Percentiles rank a stretch among this genome's conserved stretches.
Conservation (phyloP, 73 alveolate genomes). For the Urostyla sp. region DNA sequence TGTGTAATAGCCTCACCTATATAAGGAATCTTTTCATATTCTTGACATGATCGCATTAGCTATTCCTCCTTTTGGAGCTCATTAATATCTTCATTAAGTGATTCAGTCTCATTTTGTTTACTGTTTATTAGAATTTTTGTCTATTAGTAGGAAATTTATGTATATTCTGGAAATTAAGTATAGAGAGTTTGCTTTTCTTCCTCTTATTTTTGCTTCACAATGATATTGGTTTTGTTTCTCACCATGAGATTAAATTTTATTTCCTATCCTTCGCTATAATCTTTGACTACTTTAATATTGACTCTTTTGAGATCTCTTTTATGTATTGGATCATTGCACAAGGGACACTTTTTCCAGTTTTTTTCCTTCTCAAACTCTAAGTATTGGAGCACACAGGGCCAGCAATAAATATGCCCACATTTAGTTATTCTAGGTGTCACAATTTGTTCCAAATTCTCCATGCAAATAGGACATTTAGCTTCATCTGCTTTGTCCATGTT, state of each 20-base stretch:
- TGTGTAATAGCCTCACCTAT: constrained; percentile 54
- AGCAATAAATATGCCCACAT: constrained; percentile 94
- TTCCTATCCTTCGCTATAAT: constrained; percentile 30
- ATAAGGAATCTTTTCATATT: constrained; percentile 36
- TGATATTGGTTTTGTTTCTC: constrained; percentile 50
- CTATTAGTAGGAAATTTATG: constrained; percentile 2
- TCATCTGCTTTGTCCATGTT: constrained; percentile 39
- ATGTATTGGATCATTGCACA: constrained; percentile 65
- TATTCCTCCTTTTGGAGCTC: constrained; percentile 2
- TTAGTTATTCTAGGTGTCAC: constrained; percentile 85
- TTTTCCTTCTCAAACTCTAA: constrained; percentile 15
- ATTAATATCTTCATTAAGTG: background rate
- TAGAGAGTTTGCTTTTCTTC: background rate
- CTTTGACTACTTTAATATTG: background rate
- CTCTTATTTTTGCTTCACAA: constrained; percentile 23
- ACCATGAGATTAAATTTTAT: constrained; percentile 36
- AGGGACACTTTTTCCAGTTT: constrained; percentile 71
- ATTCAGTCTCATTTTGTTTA: background rate
- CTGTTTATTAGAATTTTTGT: constrained; percentile 4
- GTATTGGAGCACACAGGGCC: constrained; percentile 86
- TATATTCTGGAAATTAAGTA: background rate
- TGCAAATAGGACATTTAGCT: constrained; percentile 84
- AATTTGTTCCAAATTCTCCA: constrained; percentile 69
- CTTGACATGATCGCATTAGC: constrained; percentile 2
- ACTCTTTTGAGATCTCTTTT: constrained; percentile 55